These are phyloP conservation scores for Punctularia strigosozonata DNA, from an alignment of 768 basidiomycete genomes.

Conservation along the genomic window DNA sequence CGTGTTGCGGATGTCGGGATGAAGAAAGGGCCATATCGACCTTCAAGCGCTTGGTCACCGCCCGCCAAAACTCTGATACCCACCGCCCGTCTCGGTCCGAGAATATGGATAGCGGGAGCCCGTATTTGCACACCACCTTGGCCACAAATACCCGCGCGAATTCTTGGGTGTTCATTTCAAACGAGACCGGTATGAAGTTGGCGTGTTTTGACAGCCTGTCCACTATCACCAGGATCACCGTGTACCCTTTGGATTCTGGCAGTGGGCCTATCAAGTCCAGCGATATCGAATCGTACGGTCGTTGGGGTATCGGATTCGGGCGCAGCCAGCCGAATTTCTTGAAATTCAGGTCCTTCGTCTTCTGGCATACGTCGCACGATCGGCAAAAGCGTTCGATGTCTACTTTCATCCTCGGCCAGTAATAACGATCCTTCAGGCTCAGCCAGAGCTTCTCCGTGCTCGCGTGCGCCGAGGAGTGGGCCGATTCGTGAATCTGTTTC, in stretches of 20 bases:
- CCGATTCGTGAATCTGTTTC: conserved; percentile 3
- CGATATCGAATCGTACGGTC: conserved; percentile 9
- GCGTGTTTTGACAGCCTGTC: background rate
- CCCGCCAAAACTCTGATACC: background rate
- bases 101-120: background rate
- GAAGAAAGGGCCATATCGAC: background rate
- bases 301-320: conserved; percentile 4
- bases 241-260: background rate
- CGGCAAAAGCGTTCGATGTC: conserved; percentile 3
- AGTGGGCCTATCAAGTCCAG: background rate
- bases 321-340: conserved; percentile 2
- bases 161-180: background rate
- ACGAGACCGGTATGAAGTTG: background rate
- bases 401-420: conserved; percentile 6
- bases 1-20: too few species aligned
- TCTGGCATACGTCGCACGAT: conserved; percentile 9
- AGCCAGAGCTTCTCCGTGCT: conserved; percentile 4
- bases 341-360: conserved; percentile 4
- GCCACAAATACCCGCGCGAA: background rate
- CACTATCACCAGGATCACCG: background rate
- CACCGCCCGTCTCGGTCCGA: too few species aligned
- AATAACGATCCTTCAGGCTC: background rate
- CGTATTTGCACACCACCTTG: background rate
- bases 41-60: background rate
- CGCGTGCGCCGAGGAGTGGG: conserved; percentile 5